phyloP scores from a whole-genome alignment of 345 rosid species.

The Balakata baccata region DNA sequence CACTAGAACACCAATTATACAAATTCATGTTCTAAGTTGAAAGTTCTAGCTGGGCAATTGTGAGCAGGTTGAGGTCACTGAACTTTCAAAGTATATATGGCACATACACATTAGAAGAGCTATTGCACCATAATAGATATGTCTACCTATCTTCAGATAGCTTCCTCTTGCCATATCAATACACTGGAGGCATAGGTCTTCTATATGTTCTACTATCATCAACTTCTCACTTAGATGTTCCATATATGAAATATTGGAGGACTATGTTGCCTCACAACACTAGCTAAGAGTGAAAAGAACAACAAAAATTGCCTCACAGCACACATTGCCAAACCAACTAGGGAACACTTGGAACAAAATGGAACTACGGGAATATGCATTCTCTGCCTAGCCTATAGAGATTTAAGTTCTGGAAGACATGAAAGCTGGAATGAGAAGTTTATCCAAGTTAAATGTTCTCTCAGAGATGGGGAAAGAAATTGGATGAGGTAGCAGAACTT shows the following conservation, averaged over 20 bases:
- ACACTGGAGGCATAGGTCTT: neutral
- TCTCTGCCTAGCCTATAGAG: conserved; percentile 90
- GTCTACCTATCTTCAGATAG: neutral
- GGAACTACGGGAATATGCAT: conserved; percentile 97
- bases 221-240: neutral
- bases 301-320: neutral
- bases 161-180: neutral
- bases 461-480: conserved; percentile 80
- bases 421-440: conserved; percentile 97
- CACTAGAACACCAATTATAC: neutral
- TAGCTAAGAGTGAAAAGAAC: neutral
- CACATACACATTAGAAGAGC: neutral
- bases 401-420: conserved; percentile 67
- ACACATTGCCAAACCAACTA: neutral
- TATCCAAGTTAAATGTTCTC: conserved; percentile 91
- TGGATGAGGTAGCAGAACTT: no score
- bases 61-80: neutral
- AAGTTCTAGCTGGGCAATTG: neutral
- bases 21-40: neutral
- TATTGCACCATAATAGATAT: neutral
- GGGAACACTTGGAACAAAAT: conserved; percentile 78
- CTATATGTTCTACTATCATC: neutral
- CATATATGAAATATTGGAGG: neutral
- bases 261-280: neutral
- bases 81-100: neutral